Percentiles rank a stretch among this genome's conserved stretches.
Conservation (phyloP, 73 alveolate genomes). For the Tetrahymena thermophila region DNA sequence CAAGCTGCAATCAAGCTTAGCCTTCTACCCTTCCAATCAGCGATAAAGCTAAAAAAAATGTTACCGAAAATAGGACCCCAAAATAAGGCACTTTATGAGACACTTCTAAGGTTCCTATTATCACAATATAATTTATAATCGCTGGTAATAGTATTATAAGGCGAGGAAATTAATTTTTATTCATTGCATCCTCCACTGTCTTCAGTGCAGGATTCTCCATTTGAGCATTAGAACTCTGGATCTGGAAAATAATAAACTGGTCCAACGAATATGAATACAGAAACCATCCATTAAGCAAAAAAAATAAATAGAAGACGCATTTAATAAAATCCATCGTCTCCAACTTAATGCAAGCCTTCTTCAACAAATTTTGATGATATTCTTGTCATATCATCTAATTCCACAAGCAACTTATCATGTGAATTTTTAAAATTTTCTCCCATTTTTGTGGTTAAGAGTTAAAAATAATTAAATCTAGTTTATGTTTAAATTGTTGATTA, state of each 20-base stretch:
- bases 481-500: too few species aligned
- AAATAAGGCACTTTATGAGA: background rate
- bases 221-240: background rate
- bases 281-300: background rate
- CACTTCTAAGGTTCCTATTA: background rate
- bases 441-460: background rate
- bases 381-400: background rate
- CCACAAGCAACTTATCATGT: background rate
- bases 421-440: background rate
- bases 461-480: too few species aligned
- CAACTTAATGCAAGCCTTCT: background rate
- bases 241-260: background rate
- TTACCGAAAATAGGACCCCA: slow-evolving; percentile 3
- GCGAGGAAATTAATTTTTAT: background rate
- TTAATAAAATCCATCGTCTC: background rate
- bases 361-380: background rate
- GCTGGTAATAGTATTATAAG: background rate
- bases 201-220: background rate
- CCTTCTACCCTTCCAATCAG: slow-evolving; percentile 1
- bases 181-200: background rate
- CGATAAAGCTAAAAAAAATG: background rate
- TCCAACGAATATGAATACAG: background rate
- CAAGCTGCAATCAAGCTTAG: background rate
- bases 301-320: background rate
- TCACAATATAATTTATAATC: background rate